Evolutionary conservation across 768 basidiomycete genomes (phyloP).

Genomic region (Kwoniella botswanensis): DNA sequence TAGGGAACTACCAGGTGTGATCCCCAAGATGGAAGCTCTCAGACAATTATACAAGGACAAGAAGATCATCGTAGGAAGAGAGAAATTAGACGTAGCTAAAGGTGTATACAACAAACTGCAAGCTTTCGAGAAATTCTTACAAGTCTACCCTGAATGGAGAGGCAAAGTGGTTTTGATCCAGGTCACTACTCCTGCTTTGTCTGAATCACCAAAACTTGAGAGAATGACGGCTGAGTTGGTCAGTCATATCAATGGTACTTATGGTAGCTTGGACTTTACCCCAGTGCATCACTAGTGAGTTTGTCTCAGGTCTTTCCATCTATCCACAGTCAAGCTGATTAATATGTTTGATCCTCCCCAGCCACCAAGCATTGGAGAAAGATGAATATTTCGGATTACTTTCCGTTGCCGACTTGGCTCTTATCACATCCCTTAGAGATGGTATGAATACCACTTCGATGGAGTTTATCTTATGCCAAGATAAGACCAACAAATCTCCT

Average conservation of each 20-base stretch:
- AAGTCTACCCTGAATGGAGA: conserved; percentile 93
- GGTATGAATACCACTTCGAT: conserved; percentile 99
- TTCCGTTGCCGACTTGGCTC: conserved; percentile 87
- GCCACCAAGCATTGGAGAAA: conserved; percentile 95
- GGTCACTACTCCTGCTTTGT: conserved; percentile 90
- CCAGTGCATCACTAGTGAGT: conserved; percentile 97
- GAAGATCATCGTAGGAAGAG: conserved; percentile 96
- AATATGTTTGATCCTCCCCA: conserved; percentile 49
- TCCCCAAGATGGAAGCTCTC: conserved; percentile 87
- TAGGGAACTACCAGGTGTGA: conserved; percentile 75
- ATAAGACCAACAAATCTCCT: conserved; percentile 75
- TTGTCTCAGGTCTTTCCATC: too few species aligned
- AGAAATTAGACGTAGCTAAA: conserved; percentile 98
- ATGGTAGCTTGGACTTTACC: conserved; percentile 90
- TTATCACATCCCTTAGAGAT: conserved; percentile 93
- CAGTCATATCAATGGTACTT: conserved; percentile 92
- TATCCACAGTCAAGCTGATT: neutral
- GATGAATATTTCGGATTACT: conserved; percentile 97
- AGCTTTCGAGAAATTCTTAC: conserved; percentile 91
- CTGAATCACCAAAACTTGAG: conserved; percentile 91
- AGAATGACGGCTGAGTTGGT: conserved; percentile 91
- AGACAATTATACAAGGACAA: conserved; percentile 86
- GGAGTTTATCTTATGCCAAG: conserved; percentile 97
- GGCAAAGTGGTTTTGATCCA: conserved; percentile 74
- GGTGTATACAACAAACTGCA: conserved; percentile 95